Evolutionary conservation across 225 moss, liverwort and hornwort species (phyloP), one percentile per base, ranked within the genome.

Genomic region (Climacium dendroides): DNA sequence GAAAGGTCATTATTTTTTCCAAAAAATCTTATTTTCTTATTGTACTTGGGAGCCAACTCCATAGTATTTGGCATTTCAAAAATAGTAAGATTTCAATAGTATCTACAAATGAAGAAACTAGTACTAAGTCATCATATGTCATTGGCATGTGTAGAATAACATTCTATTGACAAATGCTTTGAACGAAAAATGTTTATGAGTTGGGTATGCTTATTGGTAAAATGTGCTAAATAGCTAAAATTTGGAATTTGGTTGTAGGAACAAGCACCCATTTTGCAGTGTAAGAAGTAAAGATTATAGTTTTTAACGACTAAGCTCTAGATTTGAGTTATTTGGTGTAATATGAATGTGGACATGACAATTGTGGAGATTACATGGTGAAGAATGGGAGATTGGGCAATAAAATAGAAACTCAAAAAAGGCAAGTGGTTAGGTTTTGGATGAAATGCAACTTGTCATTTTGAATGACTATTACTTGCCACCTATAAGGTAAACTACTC

Each of bases 21-120:
- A 53, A 34, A 75, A 52, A 52, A 8, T 5, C 22, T 50, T 53
- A 9, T 53, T 5, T 53, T 76, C 53, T 53, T 35, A 9, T 75
- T 35, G 35, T 14, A 35, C 3, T 0, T 35, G 1, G 3, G 14
- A 35, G 24, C 1, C 8, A 53, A 53, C 6, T 76, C 23, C 35
- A 52, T 53, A 5, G 13, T 9, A 23, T 29, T 3, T 0, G 35
- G 0, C 3, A 12, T 35, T 53, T 75, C 0, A 0, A 53, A 75
- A 14, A 22, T 34, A 75, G 9, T 3, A 50, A 19, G 23, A 35
- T 35, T 75, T 53, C 2, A 32, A 0, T 13, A 20, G 6, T 30
- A 11, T 6, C 30, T 19, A 34, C 0, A 12, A 0, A 52, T 13
- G 7, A 50, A 52, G 13, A 52, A 13, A 50, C 52, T 23, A 75